Base-by-base conservation (phyloP, 345 rosid genomes). In the Pistacia atlantica region DNA sequence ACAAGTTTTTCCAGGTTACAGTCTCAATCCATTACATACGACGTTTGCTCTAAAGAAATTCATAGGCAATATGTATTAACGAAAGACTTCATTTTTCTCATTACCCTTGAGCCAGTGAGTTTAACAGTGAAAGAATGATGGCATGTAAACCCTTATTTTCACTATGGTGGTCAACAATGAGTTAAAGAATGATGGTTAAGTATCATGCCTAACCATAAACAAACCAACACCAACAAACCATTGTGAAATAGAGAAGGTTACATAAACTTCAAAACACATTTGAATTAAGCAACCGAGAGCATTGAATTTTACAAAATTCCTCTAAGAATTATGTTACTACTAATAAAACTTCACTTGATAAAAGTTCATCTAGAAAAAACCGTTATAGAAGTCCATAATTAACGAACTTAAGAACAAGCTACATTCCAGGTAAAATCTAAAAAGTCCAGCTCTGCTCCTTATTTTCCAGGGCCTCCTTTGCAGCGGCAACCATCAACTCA, bases 401-500 rank as follows among this genome's bases (percentile, higher is more conserved):
- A 68, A 69, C 61, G 25, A 22, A 22, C 25, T 22, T 22, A 22
- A 22, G 8, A 54, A 69, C 16, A 64, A 56, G 35, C 63, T 49
- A 22, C 63, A 12, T 71, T 74, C 55, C 33, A 52, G 62, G 4
- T 1, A 74, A 62, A 59, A 22, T 71, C 69, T 79, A 65, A 6
- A 31, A 42, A 70, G 69, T 81, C 84, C 65, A 87, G 77, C 69
- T 83, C 77, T 85, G 86, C 79, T 89, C 91, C 81, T 88, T 89
- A 8, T 75, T 79, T 52, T 85, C 88, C 5, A 42, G 46, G 16
- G 52, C 86, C 74, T 91, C 95, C 72, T 87, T 92, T 13, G 86
- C 80, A 33, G 91, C 88, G 55, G 95, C 91, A 5, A 90, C 89
- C 89, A 89, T 92, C 86, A 90, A 68, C 65, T 90, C 93, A 49